These are phyloP conservation scores for Talaromyces thailandensis DNA, from an alignment of 495 filamentous ascomycete species.

Conservation along the genomic window DNA sequence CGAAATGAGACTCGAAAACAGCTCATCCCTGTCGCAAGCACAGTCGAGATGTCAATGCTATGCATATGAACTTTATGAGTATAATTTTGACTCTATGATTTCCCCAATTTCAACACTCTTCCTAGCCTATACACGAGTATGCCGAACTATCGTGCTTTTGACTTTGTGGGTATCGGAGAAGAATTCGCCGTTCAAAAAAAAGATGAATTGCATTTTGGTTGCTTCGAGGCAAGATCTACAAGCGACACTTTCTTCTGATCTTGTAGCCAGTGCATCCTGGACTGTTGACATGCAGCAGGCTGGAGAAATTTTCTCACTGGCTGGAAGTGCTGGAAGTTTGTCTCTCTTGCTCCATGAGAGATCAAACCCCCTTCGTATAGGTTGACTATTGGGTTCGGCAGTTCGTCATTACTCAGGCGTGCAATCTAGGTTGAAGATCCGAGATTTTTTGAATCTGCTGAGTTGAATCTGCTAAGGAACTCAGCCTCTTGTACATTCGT, in stretches of 20 bases:
- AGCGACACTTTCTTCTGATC: not conserved
- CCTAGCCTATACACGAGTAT: not conserved
- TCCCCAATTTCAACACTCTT: not conserved
- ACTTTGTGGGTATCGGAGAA: not conserved
- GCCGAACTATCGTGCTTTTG: not conserved
- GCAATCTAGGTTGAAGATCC: not conserved
- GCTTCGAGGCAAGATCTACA: not conserved
- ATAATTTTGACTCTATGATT: not conserved
- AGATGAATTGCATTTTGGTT: not conserved
- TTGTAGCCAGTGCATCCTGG: not conserved
- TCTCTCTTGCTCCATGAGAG: not conserved
- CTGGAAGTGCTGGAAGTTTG: not conserved
- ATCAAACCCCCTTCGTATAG: not conserved
- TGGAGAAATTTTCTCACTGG: not conserved
- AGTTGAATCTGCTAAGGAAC: not conserved
- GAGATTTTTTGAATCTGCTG: not conserved
- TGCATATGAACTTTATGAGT: not conserved
- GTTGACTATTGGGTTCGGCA: not conserved
- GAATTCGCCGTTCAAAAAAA: not conserved
- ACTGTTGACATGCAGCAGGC: not conserved
- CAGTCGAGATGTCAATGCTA: not conserved
- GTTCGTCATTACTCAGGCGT: not conserved
- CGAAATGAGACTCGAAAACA: not conserved
- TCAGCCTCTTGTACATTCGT: not conserved
- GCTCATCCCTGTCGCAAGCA: not conserved